Evolutionary conservation across 257 asterid genomes (phyloP).

Genomic region (Salvia splendens): DNA sequence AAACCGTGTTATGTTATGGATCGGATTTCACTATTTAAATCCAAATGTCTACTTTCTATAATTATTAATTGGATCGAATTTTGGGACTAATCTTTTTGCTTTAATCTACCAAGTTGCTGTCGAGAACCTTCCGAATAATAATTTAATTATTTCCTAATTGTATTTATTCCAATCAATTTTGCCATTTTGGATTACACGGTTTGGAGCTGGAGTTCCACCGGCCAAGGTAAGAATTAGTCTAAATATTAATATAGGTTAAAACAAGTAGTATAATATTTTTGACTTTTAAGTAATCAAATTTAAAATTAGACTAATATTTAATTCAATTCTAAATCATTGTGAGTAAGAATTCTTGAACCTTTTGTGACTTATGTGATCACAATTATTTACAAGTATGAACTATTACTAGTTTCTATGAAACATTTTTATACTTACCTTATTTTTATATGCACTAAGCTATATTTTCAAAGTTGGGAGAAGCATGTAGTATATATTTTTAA

Average conservation of each 20-base stretch:
- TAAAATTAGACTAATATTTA: too few relatives aligned
- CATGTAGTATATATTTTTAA: too few relatives aligned
- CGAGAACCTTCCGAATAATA: neutral
- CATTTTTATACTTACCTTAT: too few relatives aligned
- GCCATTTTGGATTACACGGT: neutral
- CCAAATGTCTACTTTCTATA: neutral
- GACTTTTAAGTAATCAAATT: too few relatives aligned
- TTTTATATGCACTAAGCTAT: too few relatives aligned
- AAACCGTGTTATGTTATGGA: neutral
- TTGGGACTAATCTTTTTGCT: slow-evolving; percentile 3
- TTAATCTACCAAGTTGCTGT: neutral
- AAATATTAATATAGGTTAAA: too few relatives aligned
- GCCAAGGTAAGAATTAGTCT: neutral
- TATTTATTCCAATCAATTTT: neutral
- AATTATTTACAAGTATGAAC: too few relatives aligned
- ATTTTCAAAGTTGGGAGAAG: neutral
- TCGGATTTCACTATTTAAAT: neutral
- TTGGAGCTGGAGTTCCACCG: neutral
- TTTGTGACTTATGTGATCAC: too few relatives aligned
- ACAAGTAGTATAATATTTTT: too few relatives aligned
- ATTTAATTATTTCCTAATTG: neutral
- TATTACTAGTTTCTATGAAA: too few relatives aligned
- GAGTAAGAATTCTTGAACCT: too few relatives aligned
- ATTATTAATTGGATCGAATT: neutral
- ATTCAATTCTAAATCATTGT: too few relatives aligned